phyloP scores from a whole-genome alignment of 2,329 filamentous ascomycete genomes.

The Penicillium sp. region DNA sequence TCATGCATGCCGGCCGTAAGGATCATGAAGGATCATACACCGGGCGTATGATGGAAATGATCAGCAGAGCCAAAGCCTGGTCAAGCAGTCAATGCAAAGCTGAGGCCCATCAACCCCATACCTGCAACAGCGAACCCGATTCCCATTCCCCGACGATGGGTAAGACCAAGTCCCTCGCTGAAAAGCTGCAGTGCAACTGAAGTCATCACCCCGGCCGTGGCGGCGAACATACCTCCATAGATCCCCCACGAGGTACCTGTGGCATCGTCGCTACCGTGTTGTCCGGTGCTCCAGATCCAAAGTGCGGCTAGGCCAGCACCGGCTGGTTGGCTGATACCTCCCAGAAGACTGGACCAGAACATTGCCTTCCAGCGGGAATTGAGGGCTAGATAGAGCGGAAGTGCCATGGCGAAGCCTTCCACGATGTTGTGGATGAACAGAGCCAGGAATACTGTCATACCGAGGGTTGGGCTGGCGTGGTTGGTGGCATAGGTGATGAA shows the following conservation, averaged over 20 bases:
- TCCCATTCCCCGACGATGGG: slow-evolving; percentile 43
- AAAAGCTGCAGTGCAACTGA: slow-evolving; percentile 88
- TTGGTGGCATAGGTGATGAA: slow-evolving; percentile 95
- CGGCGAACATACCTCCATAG: slow-evolving; percentile 69
- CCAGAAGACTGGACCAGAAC: slow-evolving; percentile 76
- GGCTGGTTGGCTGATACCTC: slow-evolving; percentile 80
- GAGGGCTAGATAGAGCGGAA: slow-evolving; percentile 89
- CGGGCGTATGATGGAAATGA: not conserved
- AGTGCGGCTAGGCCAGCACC: slow-evolving; percentile 80
- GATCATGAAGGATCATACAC: not conserved
- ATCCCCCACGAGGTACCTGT: slow-evolving; percentile 52
- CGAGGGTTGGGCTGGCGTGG: slow-evolving; percentile 84
- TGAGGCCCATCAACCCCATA: slow-evolving; percentile 83
- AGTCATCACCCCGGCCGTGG: slow-evolving; percentile 91
- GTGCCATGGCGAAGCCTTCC: slow-evolving; percentile 89
- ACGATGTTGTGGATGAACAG: slow-evolving; percentile 98
- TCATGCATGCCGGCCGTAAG: not conserved
- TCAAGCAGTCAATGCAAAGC: slow-evolving; percentile 73
- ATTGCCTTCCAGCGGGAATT: slow-evolving; percentile 78
- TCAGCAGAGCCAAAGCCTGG: not conserved
- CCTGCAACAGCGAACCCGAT: slow-evolving; percentile 47
- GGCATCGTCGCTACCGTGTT: slow-evolving; percentile 36
- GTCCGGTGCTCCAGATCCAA: slow-evolving; percentile 74
- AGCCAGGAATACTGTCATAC: slow-evolving; percentile 89
- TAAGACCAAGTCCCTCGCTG: slow-evolving; percentile 77